phyloP scores from a whole-genome alignment of 2,329 filamentous ascomycete genomes.

The Alternaria sp. region DNA sequence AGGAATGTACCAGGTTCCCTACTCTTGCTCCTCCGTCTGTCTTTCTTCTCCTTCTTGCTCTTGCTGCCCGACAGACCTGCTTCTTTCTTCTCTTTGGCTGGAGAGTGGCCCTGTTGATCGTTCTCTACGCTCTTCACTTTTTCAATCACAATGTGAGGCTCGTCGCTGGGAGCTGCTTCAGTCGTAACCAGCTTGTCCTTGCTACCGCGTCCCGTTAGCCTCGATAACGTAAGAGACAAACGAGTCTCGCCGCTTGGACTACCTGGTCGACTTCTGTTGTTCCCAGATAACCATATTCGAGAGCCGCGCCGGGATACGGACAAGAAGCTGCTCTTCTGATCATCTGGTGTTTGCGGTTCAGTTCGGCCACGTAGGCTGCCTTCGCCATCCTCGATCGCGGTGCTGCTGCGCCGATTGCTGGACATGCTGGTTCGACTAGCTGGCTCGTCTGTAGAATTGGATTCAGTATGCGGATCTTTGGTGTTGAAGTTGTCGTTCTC shows the following conservation, averaged over 20 bases:
- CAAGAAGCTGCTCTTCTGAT: constrained; percentile 44
- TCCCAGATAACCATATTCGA: constrained; percentile 39
- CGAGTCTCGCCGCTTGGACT: constrained; percentile 51
- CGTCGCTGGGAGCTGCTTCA: constrained; percentile 26
- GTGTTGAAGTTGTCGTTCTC: constrained; percentile 32
- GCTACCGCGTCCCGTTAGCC: constrained; percentile 50
- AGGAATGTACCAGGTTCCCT: constrained; percentile 45
- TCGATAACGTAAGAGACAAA: constrained; percentile 51
- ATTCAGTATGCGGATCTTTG: constrained; percentile 20
- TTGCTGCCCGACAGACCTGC: constrained; percentile 31
- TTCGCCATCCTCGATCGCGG: constrained; percentile 49
- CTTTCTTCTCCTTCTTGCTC: constrained; percentile 40
- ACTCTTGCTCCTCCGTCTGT: constrained; percentile 49
- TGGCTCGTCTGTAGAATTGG: constrained; percentile 26
- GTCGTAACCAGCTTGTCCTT: constrained; percentile 48
- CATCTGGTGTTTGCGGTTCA: constrained; percentile 53
- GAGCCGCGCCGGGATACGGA: constrained; percentile 43
- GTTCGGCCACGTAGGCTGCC: constrained; percentile 41
- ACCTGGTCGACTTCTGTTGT: constrained; percentile 49
- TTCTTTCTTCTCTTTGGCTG: constrained; percentile 33
- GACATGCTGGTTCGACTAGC: constrained; percentile 45
- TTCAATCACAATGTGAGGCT: constrained; percentile 39
- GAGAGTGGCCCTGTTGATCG: constrained; percentile 15
- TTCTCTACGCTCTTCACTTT: constrained; percentile 21
- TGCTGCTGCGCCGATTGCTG: constrained; percentile 49